phyloP scores from a whole-genome alignment of 108 stramenopile genomes.

The Mediolabrus comicus region DNA sequence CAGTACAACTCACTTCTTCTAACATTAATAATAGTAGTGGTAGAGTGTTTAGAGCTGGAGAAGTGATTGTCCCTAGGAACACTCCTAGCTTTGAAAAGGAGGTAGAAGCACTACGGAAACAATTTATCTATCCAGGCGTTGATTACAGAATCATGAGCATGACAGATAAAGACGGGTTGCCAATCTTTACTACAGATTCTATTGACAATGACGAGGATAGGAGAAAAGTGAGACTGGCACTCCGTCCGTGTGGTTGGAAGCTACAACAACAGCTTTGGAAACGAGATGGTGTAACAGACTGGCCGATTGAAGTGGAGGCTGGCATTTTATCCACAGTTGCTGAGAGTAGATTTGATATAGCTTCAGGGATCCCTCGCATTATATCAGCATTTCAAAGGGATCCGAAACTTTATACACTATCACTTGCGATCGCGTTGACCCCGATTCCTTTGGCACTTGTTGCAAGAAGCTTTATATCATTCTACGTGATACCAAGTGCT shows the following conservation, averaged over 20 bases:
- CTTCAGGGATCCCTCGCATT: conserved; percentile 40
- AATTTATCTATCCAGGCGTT: conserved; percentile 43
- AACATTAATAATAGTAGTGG: background rate
- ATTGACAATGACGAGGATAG: conserved; percentile 25
- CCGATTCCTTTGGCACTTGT: conserved; percentile 42
- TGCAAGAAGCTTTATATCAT: conserved; percentile 26
- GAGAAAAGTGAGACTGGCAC: conserved; percentile 30
- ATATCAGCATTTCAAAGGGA: conserved; percentile 52
- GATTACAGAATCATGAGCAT: conserved; percentile 63
- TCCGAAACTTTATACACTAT: conserved; percentile 25
- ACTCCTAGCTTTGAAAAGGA: conserved; percentile 13
- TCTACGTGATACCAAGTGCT: conserved; percentile 49
- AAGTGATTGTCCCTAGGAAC: conserved; percentile 54
- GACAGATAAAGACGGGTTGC: conserved; percentile 39
- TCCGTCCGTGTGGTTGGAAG: conserved; percentile 59
- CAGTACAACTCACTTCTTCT: too few species aligned
- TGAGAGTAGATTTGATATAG: conserved; percentile 46
- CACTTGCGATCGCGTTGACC: conserved; percentile 41
- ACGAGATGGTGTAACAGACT: conserved; percentile 33
- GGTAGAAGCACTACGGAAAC: conserved; percentile 24
- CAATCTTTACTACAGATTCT: conserved; percentile 43
- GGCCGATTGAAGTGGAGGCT: conserved; percentile 51
- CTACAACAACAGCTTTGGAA: conserved; percentile 50
- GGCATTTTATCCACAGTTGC: conserved; percentile 27
- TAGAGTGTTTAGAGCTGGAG: conserved; percentile 48